Evolutionary conservation across 2,329 filamentous ascomycete species (phyloP).

Genomic region (Fusarium anthophilum): DNA sequence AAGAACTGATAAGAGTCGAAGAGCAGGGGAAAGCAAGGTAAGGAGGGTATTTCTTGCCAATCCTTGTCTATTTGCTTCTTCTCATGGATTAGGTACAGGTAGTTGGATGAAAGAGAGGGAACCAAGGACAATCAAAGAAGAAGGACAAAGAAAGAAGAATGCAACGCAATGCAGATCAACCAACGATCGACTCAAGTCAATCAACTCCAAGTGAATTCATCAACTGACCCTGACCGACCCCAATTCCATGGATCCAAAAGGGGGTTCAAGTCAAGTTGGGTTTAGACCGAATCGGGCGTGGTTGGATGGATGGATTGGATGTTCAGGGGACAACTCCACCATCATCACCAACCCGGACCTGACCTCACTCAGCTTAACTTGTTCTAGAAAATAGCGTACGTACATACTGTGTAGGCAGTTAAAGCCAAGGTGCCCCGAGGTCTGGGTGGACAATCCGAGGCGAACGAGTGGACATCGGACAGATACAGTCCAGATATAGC

Average conservation of each 20-base stretch:
- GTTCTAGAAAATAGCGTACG: slow-evolving; percentile 24
- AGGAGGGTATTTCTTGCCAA: background rate
- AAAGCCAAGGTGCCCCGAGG: slow-evolving; percentile 11
- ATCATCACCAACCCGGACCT: slow-evolving; percentile 10
- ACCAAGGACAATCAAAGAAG: slow-evolving; percentile 7
- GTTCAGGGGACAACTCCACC: slow-evolving; percentile 31
- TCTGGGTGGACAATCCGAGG: slow-evolving; percentile 15
- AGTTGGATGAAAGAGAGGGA: background rate
- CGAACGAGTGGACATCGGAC: slow-evolving; percentile 11
- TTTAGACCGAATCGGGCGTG: slow-evolving; percentile 31
- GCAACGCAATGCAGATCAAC: slow-evolving; percentile 22
- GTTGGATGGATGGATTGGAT: background rate
- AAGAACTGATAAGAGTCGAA: background rate
- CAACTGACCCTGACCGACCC: slow-evolving; percentile 10
- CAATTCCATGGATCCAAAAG: slow-evolving; percentile 35
- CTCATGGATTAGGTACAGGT: background rate
- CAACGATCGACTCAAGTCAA: slow-evolving; percentile 26
- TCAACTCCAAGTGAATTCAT: slow-evolving; percentile 14
- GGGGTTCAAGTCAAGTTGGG: slow-evolving; percentile 38
- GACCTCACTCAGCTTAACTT: slow-evolving; percentile 13
- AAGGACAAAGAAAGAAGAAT: background rate
- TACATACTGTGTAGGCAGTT: slow-evolving; percentile 28
- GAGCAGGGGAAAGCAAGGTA: slow-evolving; percentile 13
- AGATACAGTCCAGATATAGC: slow-evolving; percentile 2
- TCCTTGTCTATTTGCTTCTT: background rate